These are phyloP conservation scores for Penicillium goetzii DNA, from an alignment of 495 filamentous ascomycete species.

Conservation along the genomic window DNA sequence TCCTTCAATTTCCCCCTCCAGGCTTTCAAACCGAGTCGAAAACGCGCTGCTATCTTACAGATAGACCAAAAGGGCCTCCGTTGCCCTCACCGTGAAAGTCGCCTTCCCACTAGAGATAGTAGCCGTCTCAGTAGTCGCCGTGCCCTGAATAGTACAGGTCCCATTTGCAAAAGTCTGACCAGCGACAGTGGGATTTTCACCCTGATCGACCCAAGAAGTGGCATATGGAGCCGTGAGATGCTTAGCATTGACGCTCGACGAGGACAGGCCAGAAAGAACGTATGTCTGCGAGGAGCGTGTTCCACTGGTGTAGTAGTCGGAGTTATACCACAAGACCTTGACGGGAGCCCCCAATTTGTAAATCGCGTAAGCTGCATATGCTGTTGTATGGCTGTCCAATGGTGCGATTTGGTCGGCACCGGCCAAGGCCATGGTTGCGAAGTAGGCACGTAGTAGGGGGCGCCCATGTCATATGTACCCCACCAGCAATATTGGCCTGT, in stretches of 20 bases:
- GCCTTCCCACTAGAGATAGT: constrained; percentile 46
- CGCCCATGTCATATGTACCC: constrained; percentile 58
- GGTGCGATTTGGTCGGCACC: constrained; percentile 53
- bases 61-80: constrained; percentile 60
- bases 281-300: constrained; percentile 50
- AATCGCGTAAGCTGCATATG: constrained; percentile 57
- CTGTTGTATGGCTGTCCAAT: constrained; percentile 51
- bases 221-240: constrained; percentile 58
- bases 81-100: constrained; percentile 53
- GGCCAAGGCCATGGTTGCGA: constrained; percentile 56
- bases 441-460: constrained; percentile 62
- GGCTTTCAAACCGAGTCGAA: background rate
- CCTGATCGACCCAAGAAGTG: constrained; percentile 52
- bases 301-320: constrained; percentile 57
- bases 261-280: constrained; percentile 47
- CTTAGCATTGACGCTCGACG: constrained; percentile 48
- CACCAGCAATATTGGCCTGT: constrained; percentile 62
- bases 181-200: constrained; percentile 50
- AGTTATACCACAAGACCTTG: constrained; percentile 57
- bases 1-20: background rate
- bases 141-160: constrained; percentile 52
- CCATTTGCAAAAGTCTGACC: constrained; percentile 59
- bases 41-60: constrained; percentile 28
- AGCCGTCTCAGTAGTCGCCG: constrained; percentile 45
- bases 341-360: constrained; percentile 49